Conservation (phyloP, 106 monocot genomes). For the Ottelia alismoides region DNA sequence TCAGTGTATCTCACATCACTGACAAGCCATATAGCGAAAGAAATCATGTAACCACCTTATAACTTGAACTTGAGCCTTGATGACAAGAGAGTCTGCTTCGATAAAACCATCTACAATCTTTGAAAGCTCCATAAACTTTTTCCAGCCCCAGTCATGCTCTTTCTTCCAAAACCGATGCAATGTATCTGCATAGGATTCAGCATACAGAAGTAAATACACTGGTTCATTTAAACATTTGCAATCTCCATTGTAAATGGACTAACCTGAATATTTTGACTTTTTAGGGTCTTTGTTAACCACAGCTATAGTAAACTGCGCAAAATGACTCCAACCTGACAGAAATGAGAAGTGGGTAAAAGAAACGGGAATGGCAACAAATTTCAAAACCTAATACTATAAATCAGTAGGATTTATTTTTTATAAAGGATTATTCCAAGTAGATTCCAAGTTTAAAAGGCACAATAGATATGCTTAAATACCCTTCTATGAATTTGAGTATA, state of each 20-base stretch:
- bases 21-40: too few relatives aligned
- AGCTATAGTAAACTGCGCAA: slow-evolving; percentile 94
- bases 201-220: slow-evolving; percentile 1
- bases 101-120: slow-evolving; percentile 85
- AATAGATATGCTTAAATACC: too few relatives aligned
- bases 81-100: slow-evolving; percentile 62
- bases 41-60: slow-evolving; percentile 43
- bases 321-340: slow-evolving; percentile 87
- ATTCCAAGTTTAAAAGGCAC: too few relatives aligned
- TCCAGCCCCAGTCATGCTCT: slow-evolving; percentile 99
- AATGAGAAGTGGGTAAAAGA: too few relatives aligned
- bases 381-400: too few relatives aligned
- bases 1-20: too few relatives aligned
- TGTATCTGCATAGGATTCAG: slow-evolving; percentile 47
- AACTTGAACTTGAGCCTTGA: slow-evolving; percentile 98
- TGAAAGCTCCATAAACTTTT: slow-evolving; percentile 88
- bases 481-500: too few relatives aligned
- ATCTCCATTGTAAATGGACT: slow-evolving; percentile 6
- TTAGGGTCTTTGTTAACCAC: slow-evolving; percentile 93
- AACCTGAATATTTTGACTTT: slow-evolving; percentile 93
- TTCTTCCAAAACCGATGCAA: slow-evolving; percentile 95
- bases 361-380: too few relatives aligned
- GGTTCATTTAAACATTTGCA: not conserved
- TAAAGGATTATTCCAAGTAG: too few relatives aligned
- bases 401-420: too few relatives aligned